phyloP scores from a whole-genome alignment of 2,329 filamentous ascomycete species.

The Emergomyces pasteurianus region DNA sequence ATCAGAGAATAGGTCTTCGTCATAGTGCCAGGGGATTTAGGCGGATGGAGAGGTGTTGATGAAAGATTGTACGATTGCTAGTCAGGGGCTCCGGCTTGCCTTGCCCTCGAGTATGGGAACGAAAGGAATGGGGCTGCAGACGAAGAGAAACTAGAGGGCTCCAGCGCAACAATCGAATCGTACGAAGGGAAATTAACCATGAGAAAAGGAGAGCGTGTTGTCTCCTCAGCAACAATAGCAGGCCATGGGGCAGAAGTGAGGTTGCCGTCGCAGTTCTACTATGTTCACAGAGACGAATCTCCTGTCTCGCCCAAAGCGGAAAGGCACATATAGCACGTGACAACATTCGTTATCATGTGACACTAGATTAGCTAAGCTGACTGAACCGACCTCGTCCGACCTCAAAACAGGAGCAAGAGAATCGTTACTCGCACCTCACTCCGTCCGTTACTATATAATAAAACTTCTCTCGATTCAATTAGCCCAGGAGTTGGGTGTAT shows the following conservation, averaged over 20 bases:
- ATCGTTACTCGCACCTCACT: not conserved
- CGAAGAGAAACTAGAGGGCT: not conserved
- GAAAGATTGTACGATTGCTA: not conserved
- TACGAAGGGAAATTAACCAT: not conserved
- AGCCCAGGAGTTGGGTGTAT: not conserved
- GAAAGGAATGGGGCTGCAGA: not conserved
- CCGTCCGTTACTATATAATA: not conserved
- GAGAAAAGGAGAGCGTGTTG: not conserved
- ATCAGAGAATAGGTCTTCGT: not conserved
- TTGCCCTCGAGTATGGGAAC: not conserved
- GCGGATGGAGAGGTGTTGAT: not conserved
- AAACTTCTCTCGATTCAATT: not conserved
- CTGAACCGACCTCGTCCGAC: conserved; percentile 8
- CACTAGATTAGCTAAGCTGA: conserved; percentile 3
- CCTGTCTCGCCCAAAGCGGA: not conserved
- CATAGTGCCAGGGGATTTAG: not conserved
- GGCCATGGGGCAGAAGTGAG: not conserved
- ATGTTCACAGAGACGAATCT: no score
- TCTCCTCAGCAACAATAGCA: not conserved
- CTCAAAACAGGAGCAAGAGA: not conserved
- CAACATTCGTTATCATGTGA: conserved; percentile 8
- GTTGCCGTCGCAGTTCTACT: not conserved
- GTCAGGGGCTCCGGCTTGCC: not conserved
- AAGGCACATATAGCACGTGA: no score
- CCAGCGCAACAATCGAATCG: not conserved